Base-by-base conservation (phyloP, 2,329 filamentous ascomycete genomes). In the Fusarium veterinarium region DNA sequence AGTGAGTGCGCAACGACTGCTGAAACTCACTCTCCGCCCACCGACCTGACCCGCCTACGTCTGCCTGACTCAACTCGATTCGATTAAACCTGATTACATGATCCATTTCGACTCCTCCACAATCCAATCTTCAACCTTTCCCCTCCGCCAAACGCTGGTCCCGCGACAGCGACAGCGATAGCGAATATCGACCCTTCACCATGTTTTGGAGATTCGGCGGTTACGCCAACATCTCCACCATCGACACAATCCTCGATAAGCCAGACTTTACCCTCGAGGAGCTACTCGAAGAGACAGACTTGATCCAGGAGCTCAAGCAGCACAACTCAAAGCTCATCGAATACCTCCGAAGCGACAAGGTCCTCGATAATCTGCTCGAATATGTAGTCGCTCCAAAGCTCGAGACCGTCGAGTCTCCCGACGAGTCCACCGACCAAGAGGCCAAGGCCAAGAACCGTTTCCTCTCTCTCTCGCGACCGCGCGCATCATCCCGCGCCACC, bases 171-270 rank as follows among this genome's bases (percentile, higher is more conserved):
- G 67, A 66, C 67, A 76, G 77, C 78, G 77, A 81, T 76, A 79
- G 78, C 74, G 78, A 78, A 76, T 77, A 69, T 73, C 77, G 75
- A 71, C 62, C 78, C 78, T 81, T 80, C 91, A 95, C 84, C 87
- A 99, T 99, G 96, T 99, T 99, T 85, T 99, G 96, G 96, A 93
- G 95, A 85, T 99, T 98, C 89, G 95, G 96, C 89, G 95, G 95
- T 81, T 98, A 98, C 89, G 94, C 95, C 88, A 97, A 94, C 88
- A 93, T 97, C 84, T 98, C 95, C 79, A 93, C 95, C 80, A 94
- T 99, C 84, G 96, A 98, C 84, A 95, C 92, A 77, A 93, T 99
- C 80, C 94, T 99, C 82, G 96, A 99, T 82, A 97, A 97, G 84
- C 91, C 97, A 77, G 93, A 97, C 84, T 95, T 98, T 81, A 95